Percentiles rank a stretch among this genome's conserved stretches.
Evolutionary conservation across 2,329 filamentous ascomycete genomes (phyloP).

Genomic region (Aspergillus clavatus): DNA sequence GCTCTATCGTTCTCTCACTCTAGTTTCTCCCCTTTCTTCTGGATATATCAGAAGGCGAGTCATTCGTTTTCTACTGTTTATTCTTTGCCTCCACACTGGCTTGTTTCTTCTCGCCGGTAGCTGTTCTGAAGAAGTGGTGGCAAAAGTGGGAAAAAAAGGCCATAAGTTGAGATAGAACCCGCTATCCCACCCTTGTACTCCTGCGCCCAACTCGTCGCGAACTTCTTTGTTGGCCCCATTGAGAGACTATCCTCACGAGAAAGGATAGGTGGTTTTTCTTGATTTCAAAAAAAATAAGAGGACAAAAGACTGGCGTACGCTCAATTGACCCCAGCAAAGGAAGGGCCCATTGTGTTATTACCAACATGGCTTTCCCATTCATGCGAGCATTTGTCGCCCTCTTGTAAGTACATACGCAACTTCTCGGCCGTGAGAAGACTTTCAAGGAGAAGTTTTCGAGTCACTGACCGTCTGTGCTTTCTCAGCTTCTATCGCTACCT

Average conservation of each 20-base stretch:
- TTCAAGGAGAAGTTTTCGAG: neutral
- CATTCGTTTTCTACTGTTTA: slow-evolving; percentile 16
- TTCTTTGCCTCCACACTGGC: slow-evolving; percentile 10
- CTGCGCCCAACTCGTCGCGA: neutral
- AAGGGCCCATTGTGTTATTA: slow-evolving; percentile 1
- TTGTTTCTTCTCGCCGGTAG: neutral
- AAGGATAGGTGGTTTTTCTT: neutral
- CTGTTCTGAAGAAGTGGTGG: neutral
- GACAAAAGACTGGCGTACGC: neutral
- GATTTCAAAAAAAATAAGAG: neutral
- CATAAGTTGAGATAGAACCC: too few species aligned
- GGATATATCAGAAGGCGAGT: slow-evolving; percentile 14
- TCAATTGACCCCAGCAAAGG: slow-evolving; percentile 1
- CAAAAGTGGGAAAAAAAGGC: neutral
- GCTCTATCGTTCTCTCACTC: slow-evolving; percentile 13
- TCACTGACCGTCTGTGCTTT: slow-evolving; percentile 8
- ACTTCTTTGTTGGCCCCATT: neutral
- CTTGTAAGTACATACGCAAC: slow-evolving; percentile 32
- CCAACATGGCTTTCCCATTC: slow-evolving; percentile 35
- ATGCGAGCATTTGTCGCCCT: slow-evolving; percentile 39
- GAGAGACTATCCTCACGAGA: neutral
- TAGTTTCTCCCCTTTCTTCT: slow-evolving; percentile 13
- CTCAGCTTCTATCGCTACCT: slow-evolving; percentile 80
- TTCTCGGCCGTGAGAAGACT: neutral
- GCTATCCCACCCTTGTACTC: neutral